Base-by-base conservation (phyloP, 257 asterid species). In the Nicotiana knightiana region DNA sequence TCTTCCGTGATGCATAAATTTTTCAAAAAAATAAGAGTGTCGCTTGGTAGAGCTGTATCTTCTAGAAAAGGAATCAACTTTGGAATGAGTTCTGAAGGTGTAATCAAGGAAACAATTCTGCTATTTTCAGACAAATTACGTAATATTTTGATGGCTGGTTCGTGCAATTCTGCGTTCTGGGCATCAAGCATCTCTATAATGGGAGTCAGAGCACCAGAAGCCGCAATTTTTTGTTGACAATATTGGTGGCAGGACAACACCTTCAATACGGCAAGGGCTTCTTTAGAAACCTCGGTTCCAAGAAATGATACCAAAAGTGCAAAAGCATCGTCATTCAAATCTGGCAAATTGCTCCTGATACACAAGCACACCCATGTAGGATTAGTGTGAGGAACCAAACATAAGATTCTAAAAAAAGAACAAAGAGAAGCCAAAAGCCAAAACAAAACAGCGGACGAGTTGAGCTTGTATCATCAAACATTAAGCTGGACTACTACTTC, bases 21-120 rank as follows among this genome's bases (percentile, higher is more conserved):
- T 81, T 93, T 92, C 71, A 92, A 90, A 70, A 96, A 73, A 21
- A 94, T 92, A 0, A 98, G 94, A 16, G 92, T 87, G 90, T 93
- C 90, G 82, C 91, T 94, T 84, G 93, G 97, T 0, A 94, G 91
- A 92, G 94, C 91, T 1, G 88, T 77, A 73, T 90, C 88, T 82
- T 91, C 91, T 9, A 73, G 79, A 26, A 73, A 73, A 73, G 26
- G 62, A 57, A 73, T 73, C 62, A 73, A 73, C 62, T 73, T 73
- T 9, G 62, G 79, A 48, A 73, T 26, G 79, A 13, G 10, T 13
- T 80, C 78, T 10, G 63, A 63, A 33, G 9, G 59, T 63, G 53
- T 39, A 26, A 80, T 64, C 58, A 16, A 46, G 16, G 83, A 53
- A 62, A 64, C 76, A 64, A 64, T 66, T 43, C 10, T 4, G 28